Evolutionary conservation across 331 rosid species (phyloP).

Genomic region (Arachis monticola): DNA sequence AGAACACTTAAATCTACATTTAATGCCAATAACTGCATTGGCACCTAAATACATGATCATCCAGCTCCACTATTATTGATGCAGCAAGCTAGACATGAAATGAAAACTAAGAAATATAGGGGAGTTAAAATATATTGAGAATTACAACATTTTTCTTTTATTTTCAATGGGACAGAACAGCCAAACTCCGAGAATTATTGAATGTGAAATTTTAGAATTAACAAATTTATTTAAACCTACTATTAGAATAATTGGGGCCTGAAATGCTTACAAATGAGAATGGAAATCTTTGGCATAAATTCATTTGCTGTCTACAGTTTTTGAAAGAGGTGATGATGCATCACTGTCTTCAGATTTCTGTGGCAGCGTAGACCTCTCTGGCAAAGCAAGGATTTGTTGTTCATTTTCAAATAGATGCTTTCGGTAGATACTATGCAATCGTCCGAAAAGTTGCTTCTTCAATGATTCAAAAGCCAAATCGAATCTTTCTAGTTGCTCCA

Average conservation of each 20-base stretch:
- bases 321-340: conserved; percentile 35
- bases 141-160: too few relatives aligned
- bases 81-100: too few relatives aligned
- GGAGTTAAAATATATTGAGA: too few relatives aligned
- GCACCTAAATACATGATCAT: too few relatives aligned
- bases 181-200: conserved; percentile 13
- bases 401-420: conserved; percentile 59
- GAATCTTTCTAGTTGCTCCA: conserved; percentile 74
- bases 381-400: conserved; percentile 38
- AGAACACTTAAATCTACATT: too few relatives aligned
- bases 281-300: conserved; percentile 23
- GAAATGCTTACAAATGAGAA: conserved; percentile 35
- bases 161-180: neutral
- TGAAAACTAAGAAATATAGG: too few relatives aligned
- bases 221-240: conserved; percentile 12
- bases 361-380: conserved; percentile 50
- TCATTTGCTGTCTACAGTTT: conserved; percentile 34
- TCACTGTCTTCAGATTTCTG: conserved; percentile 45
- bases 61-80: too few relatives aligned
- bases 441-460: conserved; percentile 78
- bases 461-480: conserved; percentile 68
- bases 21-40: too few relatives aligned
- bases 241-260: neutral
- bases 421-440: conserved; percentile 61
- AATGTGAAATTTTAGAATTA: conserved; percentile 21